Percentiles rank a stretch among this genome's conserved stretches.
These are phyloP conservation scores for Apophysomyces elegans DNA, from an alignment of 371 early-diverging fungal species.

Conservation along the genomic window DNA sequence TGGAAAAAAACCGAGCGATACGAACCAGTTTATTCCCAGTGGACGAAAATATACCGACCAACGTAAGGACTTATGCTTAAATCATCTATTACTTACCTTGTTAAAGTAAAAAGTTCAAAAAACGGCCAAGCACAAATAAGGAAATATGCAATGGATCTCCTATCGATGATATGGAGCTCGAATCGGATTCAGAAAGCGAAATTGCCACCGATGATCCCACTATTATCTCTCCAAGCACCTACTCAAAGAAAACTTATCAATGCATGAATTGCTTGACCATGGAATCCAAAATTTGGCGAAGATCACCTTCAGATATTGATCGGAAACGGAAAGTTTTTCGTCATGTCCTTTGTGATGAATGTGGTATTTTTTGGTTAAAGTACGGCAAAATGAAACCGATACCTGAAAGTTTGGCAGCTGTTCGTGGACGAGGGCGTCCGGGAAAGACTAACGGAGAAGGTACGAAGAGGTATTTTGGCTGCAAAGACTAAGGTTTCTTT, in stretches of 20 bases:
- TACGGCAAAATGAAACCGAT: conserved; percentile 63
- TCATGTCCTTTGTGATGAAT: conserved; percentile 72
- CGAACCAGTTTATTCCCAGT: conserved; percentile 70
- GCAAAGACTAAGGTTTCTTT: background rate
- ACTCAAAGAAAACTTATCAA: conserved; percentile 32
- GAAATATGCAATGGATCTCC: background rate
- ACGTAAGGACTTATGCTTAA: conserved; percentile 39
- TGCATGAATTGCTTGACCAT: conserved; percentile 66
- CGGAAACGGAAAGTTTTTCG: conserved; percentile 46
- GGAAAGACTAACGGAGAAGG: conserved; percentile 7
- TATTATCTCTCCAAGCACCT: conserved; percentile 30
- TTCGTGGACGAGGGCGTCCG: conserved; percentile 16
- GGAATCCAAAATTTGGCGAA: conserved; percentile 57
- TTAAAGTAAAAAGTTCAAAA: conserved; percentile 53
- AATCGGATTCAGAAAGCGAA: conserved; percentile 24
- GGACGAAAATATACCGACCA: conserved; percentile 71
- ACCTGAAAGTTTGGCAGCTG: conserved; percentile 9
- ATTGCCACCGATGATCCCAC: conserved; percentile 43
- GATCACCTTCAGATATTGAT: conserved; percentile 56
- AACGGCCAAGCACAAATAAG: conserved; percentile 7
- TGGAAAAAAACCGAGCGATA: conserved; percentile 80
- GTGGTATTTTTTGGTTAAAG: conserved; percentile 76
- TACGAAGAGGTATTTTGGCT: background rate
- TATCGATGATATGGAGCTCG: conserved; percentile 3
- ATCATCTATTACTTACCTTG: background rate